Percentiles rank a stretch among this genome's conserved stretches.
These are phyloP conservation scores for Mortierella sp. DNA, from an alignment of 371 early-diverging fungal species.

Conservation along the genomic window DNA sequence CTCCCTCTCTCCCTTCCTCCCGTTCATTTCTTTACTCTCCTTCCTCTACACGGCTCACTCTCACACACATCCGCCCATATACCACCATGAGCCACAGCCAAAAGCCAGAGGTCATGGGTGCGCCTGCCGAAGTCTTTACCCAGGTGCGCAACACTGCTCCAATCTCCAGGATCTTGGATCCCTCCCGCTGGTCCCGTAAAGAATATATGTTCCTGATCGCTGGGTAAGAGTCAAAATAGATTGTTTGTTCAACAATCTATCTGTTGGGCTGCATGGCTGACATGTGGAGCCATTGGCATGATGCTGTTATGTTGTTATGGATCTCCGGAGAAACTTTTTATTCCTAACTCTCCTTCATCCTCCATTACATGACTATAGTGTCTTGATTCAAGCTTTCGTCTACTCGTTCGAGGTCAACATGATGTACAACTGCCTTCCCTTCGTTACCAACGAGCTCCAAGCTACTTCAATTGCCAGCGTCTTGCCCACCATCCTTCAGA, in stretches of 20 bases:
- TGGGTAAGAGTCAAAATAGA: slow-evolving; percentile 20
- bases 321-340: neutral
- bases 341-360: neutral
- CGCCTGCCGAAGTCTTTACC: neutral
- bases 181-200: slow-evolving; percentile 27
- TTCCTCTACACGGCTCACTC: slow-evolving; percentile 5
- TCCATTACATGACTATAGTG: slow-evolving; percentile 5
- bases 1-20: neutral
- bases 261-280: no score
- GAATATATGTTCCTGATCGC: slow-evolving; percentile 30
- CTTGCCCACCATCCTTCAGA: slow-evolving; percentile 58
- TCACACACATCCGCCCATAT: neutral
- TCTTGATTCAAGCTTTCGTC: slow-evolving; percentile 41
- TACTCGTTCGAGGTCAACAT: slow-evolving; percentile 50
- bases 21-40: neutral
- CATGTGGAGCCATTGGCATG: neutral
- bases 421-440: slow-evolving; percentile 32
- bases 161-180: slow-evolving; percentile 25
- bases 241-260: no score
- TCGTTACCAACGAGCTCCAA: slow-evolving; percentile 45
- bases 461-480: slow-evolving; percentile 42
- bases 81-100: neutral
- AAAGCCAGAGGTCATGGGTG: neutral
- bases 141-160: neutral
- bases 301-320: neutral